Evolutionary conservation across 2,329 filamentous ascomycete genomes (phyloP).

Genomic region (Diaporthe sp.): DNA sequence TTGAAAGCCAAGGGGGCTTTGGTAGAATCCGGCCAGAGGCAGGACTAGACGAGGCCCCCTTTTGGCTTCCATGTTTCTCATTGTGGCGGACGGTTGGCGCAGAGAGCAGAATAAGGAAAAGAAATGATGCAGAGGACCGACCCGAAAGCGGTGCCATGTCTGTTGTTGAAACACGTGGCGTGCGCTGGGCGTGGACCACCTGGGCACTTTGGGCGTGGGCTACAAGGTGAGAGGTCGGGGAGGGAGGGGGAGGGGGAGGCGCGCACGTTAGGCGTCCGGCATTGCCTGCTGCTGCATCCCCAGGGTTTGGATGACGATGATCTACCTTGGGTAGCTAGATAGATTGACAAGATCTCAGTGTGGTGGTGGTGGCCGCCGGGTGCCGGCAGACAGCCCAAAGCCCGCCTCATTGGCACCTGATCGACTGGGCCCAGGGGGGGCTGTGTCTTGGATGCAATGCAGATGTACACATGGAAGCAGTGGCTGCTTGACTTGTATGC

Average conservation of each 20-base stretch:
- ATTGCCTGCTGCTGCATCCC: background rate
- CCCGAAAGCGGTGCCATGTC: constrained; percentile 5
- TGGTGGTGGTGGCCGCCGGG: constrained; percentile 1
- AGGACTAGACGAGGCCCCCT: constrained; percentile 7
- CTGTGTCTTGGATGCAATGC: background rate
- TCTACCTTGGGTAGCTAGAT: background rate
- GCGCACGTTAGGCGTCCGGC: background rate
- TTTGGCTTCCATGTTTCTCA: background rate
- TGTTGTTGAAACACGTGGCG: constrained; percentile 39
- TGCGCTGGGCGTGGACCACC: background rate
- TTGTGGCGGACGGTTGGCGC: background rate
- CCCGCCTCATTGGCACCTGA: background rate
- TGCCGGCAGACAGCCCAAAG: constrained; percentile 11
- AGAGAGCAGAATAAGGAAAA: background rate
- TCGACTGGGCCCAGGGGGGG: background rate
- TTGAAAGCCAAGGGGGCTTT: background rate
- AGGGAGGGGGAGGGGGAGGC: background rate
- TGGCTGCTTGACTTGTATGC: background rate
- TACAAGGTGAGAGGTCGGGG: background rate
- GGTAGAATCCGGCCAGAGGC: constrained; percentile 3
- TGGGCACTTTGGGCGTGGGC: background rate
- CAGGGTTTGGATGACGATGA: background rate
- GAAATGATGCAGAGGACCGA: constrained; percentile 11
- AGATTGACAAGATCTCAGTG: background rate
- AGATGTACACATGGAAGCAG: background rate